Conservation (phyloP, 1,284 basidiomycete species). For the Coniferiporia sulphurascens region DNA sequence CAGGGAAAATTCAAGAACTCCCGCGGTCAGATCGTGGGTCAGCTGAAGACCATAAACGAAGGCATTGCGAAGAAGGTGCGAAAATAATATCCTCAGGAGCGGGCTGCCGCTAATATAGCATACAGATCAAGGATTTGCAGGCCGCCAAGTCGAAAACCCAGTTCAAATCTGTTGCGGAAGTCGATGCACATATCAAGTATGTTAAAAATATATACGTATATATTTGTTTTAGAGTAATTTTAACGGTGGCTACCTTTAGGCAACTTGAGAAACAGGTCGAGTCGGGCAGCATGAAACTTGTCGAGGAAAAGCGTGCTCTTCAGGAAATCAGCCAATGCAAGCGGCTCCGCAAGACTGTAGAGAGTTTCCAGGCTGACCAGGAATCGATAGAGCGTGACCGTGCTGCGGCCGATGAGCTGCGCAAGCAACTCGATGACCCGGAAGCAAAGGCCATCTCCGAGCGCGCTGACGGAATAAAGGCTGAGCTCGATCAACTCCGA, state of each 20-base stretch:
- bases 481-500: conserved; percentile 84
- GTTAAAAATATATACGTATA: conserved; percentile 24
- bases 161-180: conserved; percentile 86
- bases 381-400: conserved; percentile 81
- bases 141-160: conserved; percentile 74
- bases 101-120: background rate
- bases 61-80: conserved; percentile 77
- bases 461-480: conserved; percentile 78
- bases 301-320: conserved; percentile 93
- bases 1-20: conserved; percentile 80
- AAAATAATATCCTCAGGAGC: background rate
- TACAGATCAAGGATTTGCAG: conserved; percentile 85
- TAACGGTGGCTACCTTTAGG: conserved; percentile 37
- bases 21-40: conserved; percentile 75
- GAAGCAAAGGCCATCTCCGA: conserved; percentile 81
- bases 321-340: conserved; percentile 78
- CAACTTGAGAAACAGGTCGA: conserved; percentile 87
- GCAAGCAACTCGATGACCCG: conserved; percentile 87
- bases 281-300: conserved; percentile 88
- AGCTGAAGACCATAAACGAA: conserved; percentile 82
- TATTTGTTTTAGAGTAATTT: background rate
- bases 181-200: conserved; percentile 84
- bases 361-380: conserved; percentile 77
- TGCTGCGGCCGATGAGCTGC: conserved; percentile 73
- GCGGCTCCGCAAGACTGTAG: conserved; percentile 68